These are phyloP conservation scores for Talaromyces atroroseus DNA, from an alignment of 2,329 filamentous ascomycete genomes.

Conservation along the genomic window DNA sequence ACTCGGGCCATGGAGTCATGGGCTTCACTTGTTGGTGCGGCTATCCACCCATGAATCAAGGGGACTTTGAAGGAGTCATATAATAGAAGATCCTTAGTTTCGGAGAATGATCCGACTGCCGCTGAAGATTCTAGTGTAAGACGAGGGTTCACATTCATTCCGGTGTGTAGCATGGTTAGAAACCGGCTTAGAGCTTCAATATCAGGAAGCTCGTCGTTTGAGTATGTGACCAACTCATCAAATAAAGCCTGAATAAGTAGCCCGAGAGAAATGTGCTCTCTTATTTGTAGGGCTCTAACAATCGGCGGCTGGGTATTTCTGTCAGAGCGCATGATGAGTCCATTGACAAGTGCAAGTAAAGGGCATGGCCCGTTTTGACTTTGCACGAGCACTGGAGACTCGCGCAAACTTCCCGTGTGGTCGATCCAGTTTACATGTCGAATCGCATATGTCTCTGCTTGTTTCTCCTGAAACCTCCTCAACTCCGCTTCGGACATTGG, in stretches of 20 bases:
- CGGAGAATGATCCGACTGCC: conserved; percentile 70
- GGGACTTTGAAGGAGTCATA: conserved; percentile 87
- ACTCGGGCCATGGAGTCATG: conserved; percentile 66
- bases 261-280: conserved; percentile 83
- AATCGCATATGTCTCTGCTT: conserved; percentile 80
- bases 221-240: conserved; percentile 82
- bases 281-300: conserved; percentile 67
- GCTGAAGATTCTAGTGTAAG: conserved; percentile 56
- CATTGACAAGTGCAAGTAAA: conserved; percentile 86
- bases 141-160: conserved; percentile 95
- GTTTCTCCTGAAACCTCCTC: conserved; percentile 39
- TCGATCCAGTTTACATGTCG: conserved; percentile 88
- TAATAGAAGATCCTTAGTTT: conserved; percentile 80
- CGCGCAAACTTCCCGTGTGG: conserved; percentile 56
- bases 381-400: conserved; percentile 84
- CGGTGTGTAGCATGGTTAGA: conserved; percentile 80
- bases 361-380: conserved; percentile 95
- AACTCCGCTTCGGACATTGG: conserved; percentile 27
- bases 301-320: conserved; percentile 62
- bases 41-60: conserved; percentile 89
- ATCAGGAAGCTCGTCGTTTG: conserved; percentile 69
- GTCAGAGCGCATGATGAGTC: conserved; percentile 76
- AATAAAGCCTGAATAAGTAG: conserved; percentile 84
- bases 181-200: conserved; percentile 84
- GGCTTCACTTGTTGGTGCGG: conserved; percentile 58